Percentiles rank a stretch among this genome's conserved stretches.
These are phyloP conservation scores for Mucor velutinosus DNA, from an alignment of 371 early-diverging fungal genomes.

Conservation along the genomic window DNA sequence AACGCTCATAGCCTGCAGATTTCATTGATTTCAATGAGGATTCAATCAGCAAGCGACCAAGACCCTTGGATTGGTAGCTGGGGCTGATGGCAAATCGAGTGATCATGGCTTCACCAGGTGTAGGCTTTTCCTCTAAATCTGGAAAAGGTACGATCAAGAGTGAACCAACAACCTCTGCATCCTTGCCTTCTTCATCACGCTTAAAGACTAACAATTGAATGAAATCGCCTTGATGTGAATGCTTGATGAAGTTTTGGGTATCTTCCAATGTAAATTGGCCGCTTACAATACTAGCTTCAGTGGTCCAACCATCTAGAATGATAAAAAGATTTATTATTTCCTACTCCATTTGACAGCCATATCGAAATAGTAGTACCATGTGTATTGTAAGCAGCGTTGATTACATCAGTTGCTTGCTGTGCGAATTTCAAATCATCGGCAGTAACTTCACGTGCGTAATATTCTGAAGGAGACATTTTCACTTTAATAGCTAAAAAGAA, in stretches of 20 bases:
- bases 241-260: conserved; percentile 19
- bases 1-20: conserved; percentile 30
- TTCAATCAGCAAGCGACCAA: conserved; percentile 53
- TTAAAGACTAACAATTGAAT: conserved; percentile 18
- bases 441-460: conserved; percentile 18
- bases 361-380: neutral
- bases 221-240: conserved; percentile 25
- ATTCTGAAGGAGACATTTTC: neutral
- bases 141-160: conserved; percentile 32
- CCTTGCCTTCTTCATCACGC: conserved; percentile 6
- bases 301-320: conserved; percentile 48
- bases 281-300: conserved; percentile 34
- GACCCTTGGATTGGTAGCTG: conserved; percentile 50
- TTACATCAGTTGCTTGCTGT: conserved; percentile 7
- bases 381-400: conserved; percentile 18
- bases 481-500: neutral
- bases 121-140: conserved; percentile 7
- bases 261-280: conserved; percentile 36
- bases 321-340: neutral
- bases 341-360: neutral
- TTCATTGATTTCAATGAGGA: conserved; percentile 40
- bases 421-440: conserved; percentile 13
- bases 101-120: conserved; percentile 34
- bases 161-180: conserved; percentile 36
- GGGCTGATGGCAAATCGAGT: conserved; percentile 56